A percentile compares a stretch with the other conserved stretches of the same genome.
phyloP scores from a whole-genome alignment of 345 rosid species.

The Psidium guajava region DNA sequence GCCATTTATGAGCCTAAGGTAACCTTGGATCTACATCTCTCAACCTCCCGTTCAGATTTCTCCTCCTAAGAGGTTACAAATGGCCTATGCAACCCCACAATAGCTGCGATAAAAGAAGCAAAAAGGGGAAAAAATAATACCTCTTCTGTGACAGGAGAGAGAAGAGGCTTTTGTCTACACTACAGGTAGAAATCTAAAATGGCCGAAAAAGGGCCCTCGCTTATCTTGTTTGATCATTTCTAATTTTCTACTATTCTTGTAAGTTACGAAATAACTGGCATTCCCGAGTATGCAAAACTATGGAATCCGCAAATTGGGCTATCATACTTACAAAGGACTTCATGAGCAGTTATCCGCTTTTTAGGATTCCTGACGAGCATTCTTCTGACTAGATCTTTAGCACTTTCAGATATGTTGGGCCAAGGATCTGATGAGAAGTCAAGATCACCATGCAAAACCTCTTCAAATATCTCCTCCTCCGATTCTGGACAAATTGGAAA shows the following conservation, averaged over 20 bases:
- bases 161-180: background rate
- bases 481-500: slow-evolving; percentile 24
- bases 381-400: slow-evolving; percentile 68
- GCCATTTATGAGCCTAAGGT: background rate
- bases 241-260: background rate
- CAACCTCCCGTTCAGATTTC: background rate
- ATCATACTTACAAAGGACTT: slow-evolving; percentile 57
- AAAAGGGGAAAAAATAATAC: background rate
- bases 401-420: slow-evolving; percentile 74
- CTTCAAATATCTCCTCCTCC: slow-evolving; percentile 71
- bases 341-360: slow-evolving; percentile 58
- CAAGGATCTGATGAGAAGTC: slow-evolving; percentile 84
- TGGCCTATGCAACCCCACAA: background rate
- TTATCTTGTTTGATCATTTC: background rate
- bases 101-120: background rate
- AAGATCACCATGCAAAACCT: slow-evolving; percentile 67
- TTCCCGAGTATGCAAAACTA: background rate
- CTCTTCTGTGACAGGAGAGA: background rate
- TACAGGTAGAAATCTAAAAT: background rate
- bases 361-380: slow-evolving; percentile 67
- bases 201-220: background rate
- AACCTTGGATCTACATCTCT: background rate
- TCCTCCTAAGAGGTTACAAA: background rate
- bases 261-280: background rate
- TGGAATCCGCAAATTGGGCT: background rate